Evolutionary conservation across 164 flowering plant genomes (phyloP).

Genomic region (Buxus sempervirens): DNA sequence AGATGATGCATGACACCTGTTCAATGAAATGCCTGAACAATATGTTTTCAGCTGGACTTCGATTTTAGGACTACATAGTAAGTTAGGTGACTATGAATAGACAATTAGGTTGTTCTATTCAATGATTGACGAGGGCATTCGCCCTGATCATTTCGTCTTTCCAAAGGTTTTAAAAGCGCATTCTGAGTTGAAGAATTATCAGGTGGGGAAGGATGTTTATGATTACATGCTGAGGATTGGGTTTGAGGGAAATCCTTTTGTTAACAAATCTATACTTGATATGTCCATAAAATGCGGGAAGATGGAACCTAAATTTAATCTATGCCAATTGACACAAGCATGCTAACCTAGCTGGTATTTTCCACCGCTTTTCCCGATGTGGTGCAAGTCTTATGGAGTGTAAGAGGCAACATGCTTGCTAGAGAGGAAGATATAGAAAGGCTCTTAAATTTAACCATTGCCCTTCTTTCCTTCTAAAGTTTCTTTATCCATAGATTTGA

Average conservation of each 20-base stretch:
- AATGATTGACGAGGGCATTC: slow-evolving; percentile 30
- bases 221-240: slow-evolving; percentile 39
- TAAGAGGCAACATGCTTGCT: too few species aligned
- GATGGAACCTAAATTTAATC: slow-evolving; percentile 24
- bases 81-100: slow-evolving; percentile 29
- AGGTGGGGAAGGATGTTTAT: slow-evolving; percentile 29
- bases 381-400: too few species aligned
- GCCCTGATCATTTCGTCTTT: slow-evolving; percentile 36
- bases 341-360: too few species aligned
- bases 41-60: slow-evolving; percentile 40
- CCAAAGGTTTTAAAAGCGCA: slow-evolving; percentile 41
- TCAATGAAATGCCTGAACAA: slow-evolving; percentile 20
- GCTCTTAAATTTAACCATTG: too few species aligned
- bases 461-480: too few species aligned
- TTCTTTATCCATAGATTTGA: too few species aligned
- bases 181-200: slow-evolving; percentile 30
- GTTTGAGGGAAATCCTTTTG: slow-evolving; percentile 37
- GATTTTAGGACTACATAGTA: slow-evolving; percentile 27
- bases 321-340: too few species aligned
- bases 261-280: slow-evolving; percentile 31
- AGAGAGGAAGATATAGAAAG: too few species aligned
- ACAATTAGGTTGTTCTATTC: slow-evolving; percentile 25
- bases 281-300: slow-evolving; percentile 38
- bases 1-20: slow-evolving; percentile 20
- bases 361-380: too few species aligned